Evolutionary conservation across 1,139 yeast species (phyloP).

Genomic region (Yamadazyma triangularis): DNA sequence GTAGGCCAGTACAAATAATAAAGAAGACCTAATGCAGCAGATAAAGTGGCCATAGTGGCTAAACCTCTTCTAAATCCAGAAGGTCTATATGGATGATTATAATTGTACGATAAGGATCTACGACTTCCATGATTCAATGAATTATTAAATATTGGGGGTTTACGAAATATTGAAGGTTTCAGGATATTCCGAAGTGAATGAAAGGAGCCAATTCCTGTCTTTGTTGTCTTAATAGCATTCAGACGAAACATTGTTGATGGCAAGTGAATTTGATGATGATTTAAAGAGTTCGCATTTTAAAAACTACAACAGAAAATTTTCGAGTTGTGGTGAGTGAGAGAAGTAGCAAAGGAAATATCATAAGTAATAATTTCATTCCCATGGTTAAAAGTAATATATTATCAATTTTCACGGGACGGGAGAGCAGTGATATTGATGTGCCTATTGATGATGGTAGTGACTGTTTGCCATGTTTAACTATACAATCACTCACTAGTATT

Average conservation of each 20-base stretch:
- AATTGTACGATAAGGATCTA: not conserved
- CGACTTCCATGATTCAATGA: slow-evolving; percentile 11
- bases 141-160: no score
- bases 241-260: no score
- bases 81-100: not conserved
- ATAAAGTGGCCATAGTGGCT: slow-evolving; percentile 21
- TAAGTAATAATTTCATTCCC: not conserved
- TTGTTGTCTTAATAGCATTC: no score
- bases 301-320: not conserved
- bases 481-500: slow-evolving; percentile 32
- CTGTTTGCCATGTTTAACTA: slow-evolving; percentile 39
- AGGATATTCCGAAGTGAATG: no score
- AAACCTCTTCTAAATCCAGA: not conserved
- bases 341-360: not conserved
- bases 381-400: slow-evolving; percentile 22
- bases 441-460: slow-evolving; percentile 14
- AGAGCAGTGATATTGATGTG: slow-evolving; percentile 6
- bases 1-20: slow-evolving; percentile 64
- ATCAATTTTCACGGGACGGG: slow-evolving; percentile 22
- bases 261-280: no score
- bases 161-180: no score
- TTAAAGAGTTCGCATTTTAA: no score
- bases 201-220: no score
- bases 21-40: slow-evolving; percentile 21
- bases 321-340: not conserved